A percentile compares a stretch with the other conserved stretches of the same genome.
phyloP scores from a whole-genome alignment of 345 rosid species.

The Eutrema japonicum region DNA sequence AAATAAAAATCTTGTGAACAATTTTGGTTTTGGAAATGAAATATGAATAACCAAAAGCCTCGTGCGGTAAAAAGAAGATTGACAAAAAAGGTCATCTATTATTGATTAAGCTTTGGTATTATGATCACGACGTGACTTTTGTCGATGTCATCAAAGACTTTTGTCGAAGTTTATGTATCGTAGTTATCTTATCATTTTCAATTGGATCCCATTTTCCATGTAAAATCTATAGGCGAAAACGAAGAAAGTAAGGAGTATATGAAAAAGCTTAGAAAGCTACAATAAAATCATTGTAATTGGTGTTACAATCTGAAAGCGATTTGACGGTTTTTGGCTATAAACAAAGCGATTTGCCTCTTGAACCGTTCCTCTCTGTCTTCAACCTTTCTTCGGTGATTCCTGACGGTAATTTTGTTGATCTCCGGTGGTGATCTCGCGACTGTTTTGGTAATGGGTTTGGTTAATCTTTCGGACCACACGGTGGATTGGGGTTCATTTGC shows the following conservation, averaged over 20 bases:
- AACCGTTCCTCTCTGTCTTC: no score
- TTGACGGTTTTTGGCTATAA: no score
- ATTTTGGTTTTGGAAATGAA: constrained; percentile 23
- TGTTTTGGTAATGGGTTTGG: no score
- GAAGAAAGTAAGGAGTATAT: background rate
- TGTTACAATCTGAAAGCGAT: no score
- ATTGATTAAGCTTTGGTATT: constrained; percentile 25
- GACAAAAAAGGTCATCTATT: constrained; percentile 9
- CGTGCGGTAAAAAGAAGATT: background rate
- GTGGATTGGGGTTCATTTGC: no score
- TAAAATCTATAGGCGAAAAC: background rate
- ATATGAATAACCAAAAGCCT: constrained; percentile 24
- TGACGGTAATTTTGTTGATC: no score
- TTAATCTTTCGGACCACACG: no score
- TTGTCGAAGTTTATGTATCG: constrained; percentile 8
- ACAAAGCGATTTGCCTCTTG: no score
- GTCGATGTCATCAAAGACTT: background rate
- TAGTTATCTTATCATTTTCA: background rate
- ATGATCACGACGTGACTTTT: constrained; percentile 14
- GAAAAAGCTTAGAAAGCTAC: constrained; percentile 26
- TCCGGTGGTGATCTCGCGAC: no score
- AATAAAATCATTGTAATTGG: no score
- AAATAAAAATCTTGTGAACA: constrained; percentile 4
- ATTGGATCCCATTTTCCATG: background rate
- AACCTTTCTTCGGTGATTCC: no score